Evolutionary conservation across 2,329 filamentous ascomycete genomes (phyloP), one percentile per base, ranked within the genome.

Genomic region (Colletotrichum magnum): DNA sequence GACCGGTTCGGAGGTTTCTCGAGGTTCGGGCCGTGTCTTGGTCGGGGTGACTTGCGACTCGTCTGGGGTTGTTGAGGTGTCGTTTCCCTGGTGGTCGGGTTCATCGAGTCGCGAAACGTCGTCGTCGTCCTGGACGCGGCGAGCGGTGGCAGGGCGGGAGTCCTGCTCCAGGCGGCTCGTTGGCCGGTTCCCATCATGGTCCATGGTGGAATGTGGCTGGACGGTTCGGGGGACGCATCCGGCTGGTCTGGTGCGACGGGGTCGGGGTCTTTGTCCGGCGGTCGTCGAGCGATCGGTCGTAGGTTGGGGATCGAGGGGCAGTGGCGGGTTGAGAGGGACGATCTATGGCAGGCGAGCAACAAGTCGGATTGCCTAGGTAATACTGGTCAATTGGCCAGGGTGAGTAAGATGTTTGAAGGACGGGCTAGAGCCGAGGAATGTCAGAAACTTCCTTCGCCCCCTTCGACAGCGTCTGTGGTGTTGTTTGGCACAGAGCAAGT

Each of bases 141-240:
- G 72, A 6, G 73, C 70, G 13, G 72, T 75, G 15, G 70, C 58
- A 15, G 74, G 74, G 41, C 74, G 71, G 59, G 74, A 72, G 28
- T 71, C 69, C 52, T 76, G 72, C 66, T 74, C 68, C 68, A 69
- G 28, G n/a, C 39, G 65, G 53, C 59, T 64, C 65, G 28, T 65
- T 51, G 67, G 60, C 60, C 59, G 64, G 59, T 36, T 72, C 71
- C 79, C 77, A 76, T 78, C 77, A 72, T 75, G 73, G 70, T 78
- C 77, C 81, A 82, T 82, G 76, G 74, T 76, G 76, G 78, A 45
- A 21, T 57, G 45, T 58, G 50, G 64, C 59, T 50, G 51, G 28
- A 41, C 32, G 39, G 41, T 15, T 63, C 45, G 57, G 60, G 48
- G 57, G 36, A 68, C 71, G 70, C 70, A 71, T 72, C 26, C 68